Base-by-base conservation (phyloP, 495 filamentous ascomycete genomes). In the Xylaria cubensis region DNA sequence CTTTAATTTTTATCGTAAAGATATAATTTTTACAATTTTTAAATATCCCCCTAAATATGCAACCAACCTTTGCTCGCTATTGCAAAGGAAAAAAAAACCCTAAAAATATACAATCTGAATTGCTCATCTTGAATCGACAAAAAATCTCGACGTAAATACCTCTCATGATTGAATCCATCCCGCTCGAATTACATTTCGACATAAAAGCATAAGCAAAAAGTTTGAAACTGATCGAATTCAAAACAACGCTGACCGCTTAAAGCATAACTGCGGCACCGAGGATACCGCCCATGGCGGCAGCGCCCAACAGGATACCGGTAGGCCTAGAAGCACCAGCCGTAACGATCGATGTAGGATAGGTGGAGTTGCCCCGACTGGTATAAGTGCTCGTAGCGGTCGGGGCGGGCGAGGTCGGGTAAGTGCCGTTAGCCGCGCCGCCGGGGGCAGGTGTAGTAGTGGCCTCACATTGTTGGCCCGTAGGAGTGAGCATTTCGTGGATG, bases 31-130 rank as follows among this genome's bases (percentile, higher is more conserved):
- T 26, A 55, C 51, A 55, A 26, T 26, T 55, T 55, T 21, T 10
- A 55, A 55, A 3, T 26, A 2, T 55, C 13, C 21, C 4, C 15
- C 29, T 55, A 55, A 55, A 15, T 10, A 55, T 15, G 6, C 51
- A 26, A 7, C 51, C 2, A 55, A 15, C 6, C 51, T 24, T 4
- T 29, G 10, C 21, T 10, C 51, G 21, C 21, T 24, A 3, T 55
- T 15, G 3, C 5, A 26, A 55, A 55, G 4, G 21, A 55, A 55
- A 24, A 7, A 19, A 24, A 8, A 24, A 3, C 24, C 21, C 51
- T 26, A 19, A 55, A 55, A 59, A 59, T 19, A 59, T 6, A 12
- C 55, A 59, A n/a, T 15, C 55, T 17, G 82, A 82, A 62, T 82
- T 82, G 8, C 68, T 55, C 8, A 32, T 24, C 21, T 32, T n/a